Percentiles rank a stretch among this genome's conserved stretches.
These are phyloP conservation scores for Leptomonas pyrrhocoris DNA, from an alignment of 208 protist genomes.

Conservation along the genomic window DNA sequence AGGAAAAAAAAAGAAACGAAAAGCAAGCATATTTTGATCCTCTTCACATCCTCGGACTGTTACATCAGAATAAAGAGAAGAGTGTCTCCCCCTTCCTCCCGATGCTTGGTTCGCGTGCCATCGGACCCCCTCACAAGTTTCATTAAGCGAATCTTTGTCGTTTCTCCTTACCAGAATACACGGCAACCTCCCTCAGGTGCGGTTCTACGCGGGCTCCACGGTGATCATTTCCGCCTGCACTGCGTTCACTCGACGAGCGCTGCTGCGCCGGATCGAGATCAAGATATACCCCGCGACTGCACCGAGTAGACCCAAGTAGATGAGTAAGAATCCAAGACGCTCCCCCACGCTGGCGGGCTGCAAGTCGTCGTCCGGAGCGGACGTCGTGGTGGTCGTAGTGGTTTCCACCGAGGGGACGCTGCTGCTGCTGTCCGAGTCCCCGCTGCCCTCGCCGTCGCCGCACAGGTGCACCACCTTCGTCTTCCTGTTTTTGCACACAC, in stretches of 20 bases:
- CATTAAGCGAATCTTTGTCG: too few relatives aligned
- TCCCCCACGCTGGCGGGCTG: slow-evolving; percentile 19
- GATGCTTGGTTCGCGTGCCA: too few relatives aligned
- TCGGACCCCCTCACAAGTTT: too few relatives aligned
- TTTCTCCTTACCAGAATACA: too few relatives aligned
- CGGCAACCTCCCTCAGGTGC: not conserved
- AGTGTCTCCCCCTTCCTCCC: too few relatives aligned
- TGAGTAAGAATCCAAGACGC: slow-evolving; percentile 33
- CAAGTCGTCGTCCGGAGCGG: slow-evolving; percentile 1
- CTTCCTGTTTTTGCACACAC: slow-evolving; percentile 39
- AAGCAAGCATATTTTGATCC: not conserved
- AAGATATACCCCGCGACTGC: slow-evolving; percentile 38
- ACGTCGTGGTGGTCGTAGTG: slow-evolving; percentile 3
- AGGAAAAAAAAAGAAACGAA: slow-evolving; percentile 20
- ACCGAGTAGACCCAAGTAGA: slow-evolving; percentile 45
- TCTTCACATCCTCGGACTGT: too few relatives aligned
- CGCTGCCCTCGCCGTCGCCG: slow-evolving; percentile 20
- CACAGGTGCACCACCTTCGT: slow-evolving; percentile 27
- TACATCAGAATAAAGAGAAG: too few relatives aligned
- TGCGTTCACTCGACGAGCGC: slow-evolving; percentile 5
- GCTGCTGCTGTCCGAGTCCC: slow-evolving; percentile 27
- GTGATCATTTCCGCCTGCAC: slow-evolving; percentile 24
- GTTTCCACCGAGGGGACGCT: slow-evolving; percentile 30
- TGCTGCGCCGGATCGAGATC: slow-evolving; percentile 28
- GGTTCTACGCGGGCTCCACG: slow-evolving; percentile 18